A percentile compares a stretch with the other conserved stretches of the same genome.
phyloP scores from a whole-genome alignment of 805 yeast species.

The Naumovozyma baii region DNA sequence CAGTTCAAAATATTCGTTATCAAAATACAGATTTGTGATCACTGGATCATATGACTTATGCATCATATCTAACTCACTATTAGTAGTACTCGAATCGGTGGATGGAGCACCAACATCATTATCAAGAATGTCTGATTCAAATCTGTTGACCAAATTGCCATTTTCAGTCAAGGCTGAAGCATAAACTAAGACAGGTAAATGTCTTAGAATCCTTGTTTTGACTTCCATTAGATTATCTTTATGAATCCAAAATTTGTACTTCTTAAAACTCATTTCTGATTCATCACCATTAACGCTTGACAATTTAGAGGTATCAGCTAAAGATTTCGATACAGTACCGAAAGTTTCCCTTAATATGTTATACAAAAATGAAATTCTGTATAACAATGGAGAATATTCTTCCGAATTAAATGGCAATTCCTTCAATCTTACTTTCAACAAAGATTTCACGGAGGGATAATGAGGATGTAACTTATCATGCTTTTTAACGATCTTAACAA shows the following conservation, averaged over 20 bases:
- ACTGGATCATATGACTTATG: slow-evolving; percentile 58
- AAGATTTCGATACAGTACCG: slow-evolving; percentile 27
- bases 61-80: slow-evolving; percentile 33
- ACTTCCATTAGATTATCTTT: slow-evolving; percentile 97
- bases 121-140: slow-evolving; percentile 21
- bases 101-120: slow-evolving; percentile 19
- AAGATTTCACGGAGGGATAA: slow-evolving; percentile 76
- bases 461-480: slow-evolving; percentile 85
- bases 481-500: slow-evolving; percentile 87
- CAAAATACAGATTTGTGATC: slow-evolving; percentile 81
- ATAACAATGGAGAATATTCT: slow-evolving; percentile 85
- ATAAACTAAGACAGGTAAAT: slow-evolving; percentile 83
- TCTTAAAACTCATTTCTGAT: slow-evolving; percentile 37
- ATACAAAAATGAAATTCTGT: slow-evolving; percentile 72
- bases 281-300: slow-evolving; percentile 28
- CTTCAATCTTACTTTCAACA: slow-evolving; percentile 78
- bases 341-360: slow-evolving; percentile 64
- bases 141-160: slow-evolving; percentile 20
- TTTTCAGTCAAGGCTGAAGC: slow-evolving; percentile 32
- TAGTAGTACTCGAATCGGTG: slow-evolving; percentile 36
- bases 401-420: slow-evolving; percentile 88
- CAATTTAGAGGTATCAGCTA: slow-evolving; percentile 31
- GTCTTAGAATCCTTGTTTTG: slow-evolving; percentile 87
- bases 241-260: slow-evolving; percentile 90
- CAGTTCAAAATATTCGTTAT: slow-evolving; percentile 69